Base-by-base conservation (phyloP, 192 early-diverging fungal genomes). In the Linnemannia zychae region DNA sequence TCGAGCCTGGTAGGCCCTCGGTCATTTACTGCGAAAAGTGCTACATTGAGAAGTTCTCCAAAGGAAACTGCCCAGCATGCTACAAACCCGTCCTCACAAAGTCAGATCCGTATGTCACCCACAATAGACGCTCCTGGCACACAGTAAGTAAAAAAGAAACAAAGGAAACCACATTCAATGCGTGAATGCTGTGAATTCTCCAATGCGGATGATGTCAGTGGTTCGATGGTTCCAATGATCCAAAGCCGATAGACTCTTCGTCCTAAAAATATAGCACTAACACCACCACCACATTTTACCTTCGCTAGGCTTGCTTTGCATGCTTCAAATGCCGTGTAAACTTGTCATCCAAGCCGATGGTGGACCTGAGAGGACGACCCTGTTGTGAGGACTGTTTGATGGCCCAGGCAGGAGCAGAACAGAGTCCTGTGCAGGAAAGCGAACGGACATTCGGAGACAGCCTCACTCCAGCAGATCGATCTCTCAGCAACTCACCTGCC, bases 331-430 rank as follows among this genome's bases (percentile, higher is more conserved):
- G 90, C 46, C 67, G 60, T 40, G 44, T 74, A 1, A 76, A 81
- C 37, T 20, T 91, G 16, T 74, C 78, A 0, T 65, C 79, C n/a
- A 74, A 79, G 12, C 90, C 90, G 20, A 72, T 91, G 84, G 88
- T 91, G 5, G 90, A 91, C 47, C 63, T 91, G 17, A 37, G 65
- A 17, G 87, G 88, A 60, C 79, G 85, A 47, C 90, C 90, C 20
- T 91, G 90, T 20, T 91, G 90, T 71, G 88, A 89, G 53, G 67
- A 76, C 17, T 91, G 90, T 65, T 70, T 91, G 38, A 88, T 88
- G 77, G 76, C 80, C 9, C 87, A 89, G 49, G 63, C 81, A 49
- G 87, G 71, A 63, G 16, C 66, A 34, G 72, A 74, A 47, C 37
- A 66, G 37, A 53, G 24, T 24, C 20, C 48, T 38, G 37, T 40